Evolutionary conservation across 2,329 filamentous ascomycete species (phyloP), one percentile per base, ranked within the genome.

Genomic region (Aphanocladium album): DNA sequence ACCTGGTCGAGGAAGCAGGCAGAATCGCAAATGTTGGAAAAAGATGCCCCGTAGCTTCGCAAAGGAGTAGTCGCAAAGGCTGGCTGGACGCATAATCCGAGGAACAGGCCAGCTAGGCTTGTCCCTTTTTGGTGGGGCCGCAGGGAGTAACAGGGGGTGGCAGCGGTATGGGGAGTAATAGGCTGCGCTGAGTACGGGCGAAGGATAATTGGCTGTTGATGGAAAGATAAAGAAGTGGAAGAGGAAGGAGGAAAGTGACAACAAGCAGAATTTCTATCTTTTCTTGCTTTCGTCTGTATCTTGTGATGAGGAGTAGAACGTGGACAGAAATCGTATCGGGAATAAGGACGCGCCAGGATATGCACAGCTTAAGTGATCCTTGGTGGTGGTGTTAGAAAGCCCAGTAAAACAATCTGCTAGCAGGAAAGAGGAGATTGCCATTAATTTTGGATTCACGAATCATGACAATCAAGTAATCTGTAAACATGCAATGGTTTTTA

Each of bases 51-150:
- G 21, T 17, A 49, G 33, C 55, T 39, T 49, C 45, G 23, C 55
- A 50, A 57, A 57, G 55, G 55, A 50, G 45, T 49, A 3, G 45
- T 58, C 46, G 56, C 56, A 43, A 58, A 51, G 30, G 27, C 37
- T 58, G 54, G 54, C 53, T n/a, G 53, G 33, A 25, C 46, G 45
- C 25, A 39, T 49, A 47, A 49, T 50, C 45, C 45, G n/a, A 8
- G 35, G 46, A 39, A 58, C 47, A 57, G 45, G 45, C 46, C 35
- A 51, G 37, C 35, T 30, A 33, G 46, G 56, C 56, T 27, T 16
- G 30, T 39, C 33, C 43, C 17, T 49, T 58, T 51, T 50, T 41
- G 27, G 46, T 58, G 56, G 56, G 56, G 46, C 56, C 17, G 17
- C 45, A 57, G 23, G 43, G 55, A 41, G 43, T 25, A 12, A 51